Conservation (phyloP, 768 basidiomycete species). For the Cubamyces lactineus region DNA sequence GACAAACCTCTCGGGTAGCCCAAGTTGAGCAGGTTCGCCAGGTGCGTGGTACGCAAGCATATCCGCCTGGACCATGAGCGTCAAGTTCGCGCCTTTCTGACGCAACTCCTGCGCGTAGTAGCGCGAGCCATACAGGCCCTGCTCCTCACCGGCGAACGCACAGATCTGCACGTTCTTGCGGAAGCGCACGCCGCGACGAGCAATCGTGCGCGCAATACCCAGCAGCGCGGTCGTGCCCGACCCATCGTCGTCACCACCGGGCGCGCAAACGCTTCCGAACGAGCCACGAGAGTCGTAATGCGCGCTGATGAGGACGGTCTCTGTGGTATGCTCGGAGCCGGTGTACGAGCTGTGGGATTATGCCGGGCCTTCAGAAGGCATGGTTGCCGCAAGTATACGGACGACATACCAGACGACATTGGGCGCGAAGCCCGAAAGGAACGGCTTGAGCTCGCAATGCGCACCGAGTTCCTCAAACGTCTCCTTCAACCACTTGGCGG, state of each 20-base stretch:
- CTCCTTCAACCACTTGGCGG: slow-evolving; percentile 75
- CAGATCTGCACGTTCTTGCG: slow-evolving; percentile 77
- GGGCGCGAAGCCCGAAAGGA: slow-evolving; percentile 76
- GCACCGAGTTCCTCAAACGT: slow-evolving; percentile 79
- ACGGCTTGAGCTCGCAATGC: slow-evolving; percentile 64
- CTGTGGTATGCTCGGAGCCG: slow-evolving; percentile 55
- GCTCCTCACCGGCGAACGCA: slow-evolving; percentile 91
- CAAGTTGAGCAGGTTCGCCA: slow-evolving; percentile 82
- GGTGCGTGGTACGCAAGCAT: slow-evolving; percentile 87
- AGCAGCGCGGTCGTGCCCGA: slow-evolving; percentile 73
- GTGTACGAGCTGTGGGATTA: slow-evolving; percentile 54
- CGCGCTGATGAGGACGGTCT: slow-evolving; percentile 75
- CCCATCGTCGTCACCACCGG: slow-evolving; percentile 67
- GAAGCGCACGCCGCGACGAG: slow-evolving; percentile 67
- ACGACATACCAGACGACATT: slow-evolving; percentile 77
- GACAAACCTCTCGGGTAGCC: slow-evolving; percentile 70
- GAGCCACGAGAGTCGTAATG: slow-evolving; percentile 94
- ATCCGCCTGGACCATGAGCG: slow-evolving; percentile 88
- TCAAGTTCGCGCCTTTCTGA: slow-evolving; percentile 61
- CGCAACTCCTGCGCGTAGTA: slow-evolving; percentile 80
- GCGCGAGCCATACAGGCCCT: slow-evolving; percentile 78
- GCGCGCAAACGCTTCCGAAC: slow-evolving; percentile 75
- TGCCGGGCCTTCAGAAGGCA: background rate
- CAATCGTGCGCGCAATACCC: slow-evolving; percentile 77
- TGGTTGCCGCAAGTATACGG: background rate